phyloP scores from a whole-genome alignment of 164 flowering plant genomes.

The Annona squamosa region DNA sequence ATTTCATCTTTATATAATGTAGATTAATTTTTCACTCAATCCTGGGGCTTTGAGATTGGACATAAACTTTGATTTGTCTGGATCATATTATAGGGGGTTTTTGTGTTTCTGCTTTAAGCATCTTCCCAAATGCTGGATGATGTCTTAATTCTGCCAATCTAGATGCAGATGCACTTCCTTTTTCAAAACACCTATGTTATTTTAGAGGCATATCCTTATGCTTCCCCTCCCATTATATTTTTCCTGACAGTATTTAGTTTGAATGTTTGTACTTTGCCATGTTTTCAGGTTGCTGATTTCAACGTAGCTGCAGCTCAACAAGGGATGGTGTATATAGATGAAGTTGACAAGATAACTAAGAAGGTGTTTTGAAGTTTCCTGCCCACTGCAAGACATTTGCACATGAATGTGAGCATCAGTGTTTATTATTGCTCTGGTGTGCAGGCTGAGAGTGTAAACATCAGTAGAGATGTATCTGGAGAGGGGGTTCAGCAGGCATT shows the following conservation, averaged over 20 bases:
- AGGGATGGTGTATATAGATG: conserved; percentile 98
- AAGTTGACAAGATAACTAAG: conserved; percentile 98
- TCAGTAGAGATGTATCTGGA: conserved; percentile 98
- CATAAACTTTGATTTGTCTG: background rate
- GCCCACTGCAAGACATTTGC: background rate
- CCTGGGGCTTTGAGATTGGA: too few species aligned
- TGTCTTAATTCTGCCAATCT: too few species aligned
- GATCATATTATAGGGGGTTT: background rate
- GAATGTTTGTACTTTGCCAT: background rate
- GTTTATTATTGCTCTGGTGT: conserved; percentile 1
- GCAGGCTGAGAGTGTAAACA: conserved; percentile 86
- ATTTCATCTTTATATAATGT: background rate
- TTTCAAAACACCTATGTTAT: background rate
- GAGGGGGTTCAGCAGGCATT: conserved; percentile 99
- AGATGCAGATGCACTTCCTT: background rate
- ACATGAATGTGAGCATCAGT: background rate
- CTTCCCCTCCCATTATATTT: background rate
- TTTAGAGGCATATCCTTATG: background rate
- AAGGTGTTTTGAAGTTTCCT: conserved; percentile 42
- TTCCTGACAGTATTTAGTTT: background rate
- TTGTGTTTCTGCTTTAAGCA: background rate
- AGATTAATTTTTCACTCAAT: too few species aligned
- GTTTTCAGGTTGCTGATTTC: conserved; percentile 76
- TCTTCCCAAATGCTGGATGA: background rate
- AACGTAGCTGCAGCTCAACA: conserved; percentile 98